These are phyloP conservation scores for Golubevia pallescens DNA, from an alignment of 1,284 basidiomycete genomes.

Conservation along the genomic window DNA sequence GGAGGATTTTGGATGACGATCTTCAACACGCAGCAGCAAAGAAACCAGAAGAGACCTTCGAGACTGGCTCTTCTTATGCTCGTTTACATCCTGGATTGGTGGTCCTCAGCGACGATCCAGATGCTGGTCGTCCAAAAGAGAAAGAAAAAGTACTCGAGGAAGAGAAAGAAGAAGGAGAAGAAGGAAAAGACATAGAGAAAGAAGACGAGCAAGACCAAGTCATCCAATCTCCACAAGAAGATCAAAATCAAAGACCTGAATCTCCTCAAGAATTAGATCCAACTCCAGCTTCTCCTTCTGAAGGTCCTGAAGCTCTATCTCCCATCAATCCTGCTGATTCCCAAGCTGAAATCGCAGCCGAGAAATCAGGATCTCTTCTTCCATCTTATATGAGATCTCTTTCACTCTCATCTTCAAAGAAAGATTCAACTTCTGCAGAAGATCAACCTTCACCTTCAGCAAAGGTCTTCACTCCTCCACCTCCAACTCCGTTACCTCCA, in stretches of 20 bases:
- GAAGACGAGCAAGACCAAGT: constrained; percentile 1
- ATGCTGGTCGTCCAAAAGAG: background rate
- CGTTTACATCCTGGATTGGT: constrained; percentile 5
- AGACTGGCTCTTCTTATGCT: constrained; percentile 4
- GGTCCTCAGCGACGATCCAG: background rate
- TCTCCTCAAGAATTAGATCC: constrained; percentile 1
- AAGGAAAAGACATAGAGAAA: constrained; percentile 4
- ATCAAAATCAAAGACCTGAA: constrained; percentile 11
- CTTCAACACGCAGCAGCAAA: constrained; percentile 23
- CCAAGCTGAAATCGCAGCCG: constrained; percentile 19
- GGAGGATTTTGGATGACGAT: constrained; percentile 9
- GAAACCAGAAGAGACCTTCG: constrained; percentile 19
- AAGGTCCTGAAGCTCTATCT: constrained; percentile 3
- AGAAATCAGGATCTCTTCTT: constrained; percentile 12
- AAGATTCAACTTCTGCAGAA: background rate
- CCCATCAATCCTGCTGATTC: constrained; percentile 24
- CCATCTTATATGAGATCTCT: constrained; percentile 14
- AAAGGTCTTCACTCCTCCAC: constrained; percentile 12
- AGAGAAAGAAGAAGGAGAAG: constrained; percentile 7
- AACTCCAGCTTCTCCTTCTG: background rate
- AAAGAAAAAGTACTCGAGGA: background rate
- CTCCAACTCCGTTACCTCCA: constrained; percentile 7
- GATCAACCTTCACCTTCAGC: constrained; percentile 10
- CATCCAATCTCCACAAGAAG: background rate
- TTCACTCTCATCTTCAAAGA: background rate